Evolutionary conservation across 257 asterid genomes (phyloP).

Genomic region (Solanum commersonii): DNA sequence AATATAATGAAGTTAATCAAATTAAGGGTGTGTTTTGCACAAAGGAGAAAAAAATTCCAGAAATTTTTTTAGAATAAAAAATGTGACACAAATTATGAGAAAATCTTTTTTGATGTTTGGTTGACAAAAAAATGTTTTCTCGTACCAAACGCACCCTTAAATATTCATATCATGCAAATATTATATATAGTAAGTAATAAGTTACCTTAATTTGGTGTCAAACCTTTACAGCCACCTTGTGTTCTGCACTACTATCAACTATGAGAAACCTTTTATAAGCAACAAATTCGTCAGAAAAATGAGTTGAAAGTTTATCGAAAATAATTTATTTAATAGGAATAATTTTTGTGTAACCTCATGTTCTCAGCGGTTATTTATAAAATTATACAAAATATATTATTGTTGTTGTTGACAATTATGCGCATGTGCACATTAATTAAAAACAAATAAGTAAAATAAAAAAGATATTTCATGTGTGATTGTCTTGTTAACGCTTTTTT

Average conservation of each 20-base stretch:
- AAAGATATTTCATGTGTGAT: not conserved
- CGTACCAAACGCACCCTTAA: not conserved
- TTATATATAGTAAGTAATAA: not conserved
- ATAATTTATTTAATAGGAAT: not conserved
- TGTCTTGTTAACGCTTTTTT: not conserved
- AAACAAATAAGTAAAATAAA: not conserved
- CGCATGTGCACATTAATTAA: not conserved
- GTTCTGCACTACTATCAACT: not conserved
- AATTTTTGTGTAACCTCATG: rapidly evolving
- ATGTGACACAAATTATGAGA: too few relatives aligned
- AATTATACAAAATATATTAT: not conserved
- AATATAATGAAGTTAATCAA: not conserved
- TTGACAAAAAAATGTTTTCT: not conserved
- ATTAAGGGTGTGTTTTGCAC: not conserved
- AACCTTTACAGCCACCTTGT: not conserved
- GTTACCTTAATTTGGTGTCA: not conserved
- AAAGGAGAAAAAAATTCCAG: not conserved
- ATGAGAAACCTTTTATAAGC: not conserved
- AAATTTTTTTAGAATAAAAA: too few relatives aligned
- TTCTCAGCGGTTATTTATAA: not conserved
- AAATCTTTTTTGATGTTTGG: not conserved
- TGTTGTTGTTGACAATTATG: not conserved
- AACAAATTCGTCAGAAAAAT: not conserved
- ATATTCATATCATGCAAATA: not conserved
- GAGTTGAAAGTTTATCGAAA: not conserved